phyloP scores from a whole-genome alignment of 2,329 filamentous ascomycete species.

The Diaporthe ilicicola region DNA sequence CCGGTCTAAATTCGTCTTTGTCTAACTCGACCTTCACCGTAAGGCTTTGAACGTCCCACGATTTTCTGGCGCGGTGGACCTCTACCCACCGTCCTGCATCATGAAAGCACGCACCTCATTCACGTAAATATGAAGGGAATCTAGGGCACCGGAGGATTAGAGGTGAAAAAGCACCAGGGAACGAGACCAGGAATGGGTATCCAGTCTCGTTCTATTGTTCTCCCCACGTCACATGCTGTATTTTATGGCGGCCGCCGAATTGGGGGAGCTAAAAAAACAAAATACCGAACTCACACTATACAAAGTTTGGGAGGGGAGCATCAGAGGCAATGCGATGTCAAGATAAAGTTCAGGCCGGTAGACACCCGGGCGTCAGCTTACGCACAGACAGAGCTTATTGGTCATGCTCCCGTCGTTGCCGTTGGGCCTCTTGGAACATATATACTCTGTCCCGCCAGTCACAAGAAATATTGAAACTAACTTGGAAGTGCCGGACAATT shows the following conservation, averaged over 20 bases:
- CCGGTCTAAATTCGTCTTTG: no score
- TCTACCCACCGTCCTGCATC: no score
- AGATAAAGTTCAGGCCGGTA: slow-evolving; percentile 1
- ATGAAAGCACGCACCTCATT: no score
- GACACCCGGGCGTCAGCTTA: neutral
- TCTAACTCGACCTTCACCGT: no score
- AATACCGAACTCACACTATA: no score
- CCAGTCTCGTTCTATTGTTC: neutral
- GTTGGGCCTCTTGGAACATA: neutral
- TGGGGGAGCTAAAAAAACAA: neutral
- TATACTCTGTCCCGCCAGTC: neutral
- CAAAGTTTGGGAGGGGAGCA: neutral
- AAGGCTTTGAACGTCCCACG: no score
- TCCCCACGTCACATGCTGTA: neutral
- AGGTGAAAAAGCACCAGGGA: neutral
- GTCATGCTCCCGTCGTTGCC: no score
- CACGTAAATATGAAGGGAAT: neutral
- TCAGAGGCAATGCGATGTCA: neutral
- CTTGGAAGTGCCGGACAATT: neutral
- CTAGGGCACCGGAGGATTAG: neutral
- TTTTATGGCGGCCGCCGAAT: no score
- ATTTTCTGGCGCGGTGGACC: no score
- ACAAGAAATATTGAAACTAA: neutral
- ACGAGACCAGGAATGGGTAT: no score
- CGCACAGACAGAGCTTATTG: neutral